Evolutionary conservation across 2,329 filamentous ascomycete genomes (phyloP).

Genomic region (Alternaria triticimaculans): DNA sequence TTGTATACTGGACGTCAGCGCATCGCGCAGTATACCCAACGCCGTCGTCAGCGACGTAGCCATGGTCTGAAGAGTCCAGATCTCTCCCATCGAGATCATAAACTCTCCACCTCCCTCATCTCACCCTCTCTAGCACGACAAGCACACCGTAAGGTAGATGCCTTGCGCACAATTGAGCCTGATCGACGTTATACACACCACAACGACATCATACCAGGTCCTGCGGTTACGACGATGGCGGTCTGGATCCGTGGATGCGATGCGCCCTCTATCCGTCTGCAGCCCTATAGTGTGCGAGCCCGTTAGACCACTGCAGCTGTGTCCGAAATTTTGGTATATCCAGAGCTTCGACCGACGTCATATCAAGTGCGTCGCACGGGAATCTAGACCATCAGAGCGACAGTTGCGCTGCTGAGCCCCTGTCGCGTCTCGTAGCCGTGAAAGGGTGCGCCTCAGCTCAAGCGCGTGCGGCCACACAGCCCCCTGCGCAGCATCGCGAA

Average conservation of each 20-base stretch:
- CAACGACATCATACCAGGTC: conserved; percentile 1
- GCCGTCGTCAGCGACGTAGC: neutral
- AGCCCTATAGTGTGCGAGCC: neutral
- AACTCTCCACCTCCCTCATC: conserved; percentile 11
- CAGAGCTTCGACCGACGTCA: conserved; percentile 1
- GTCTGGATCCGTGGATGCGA: conserved; percentile 9
- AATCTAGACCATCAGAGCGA: neutral
- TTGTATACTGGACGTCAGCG: neutral
- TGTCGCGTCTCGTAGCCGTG: conserved; percentile 4
- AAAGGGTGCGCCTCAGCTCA: conserved; percentile 12
- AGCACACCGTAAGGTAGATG: conserved; percentile 11
- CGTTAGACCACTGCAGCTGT: neutral
- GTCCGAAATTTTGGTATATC: neutral
- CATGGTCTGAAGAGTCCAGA: conserved; percentile 10
- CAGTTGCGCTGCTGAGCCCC: neutral
- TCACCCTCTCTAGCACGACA: neutral
- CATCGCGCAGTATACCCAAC: neutral
- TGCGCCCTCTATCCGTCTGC: neutral
- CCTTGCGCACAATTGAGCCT: conserved; percentile 3
- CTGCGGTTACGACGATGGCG: neutral
- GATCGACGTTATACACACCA: neutral
- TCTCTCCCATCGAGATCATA: conserved; percentile 18
- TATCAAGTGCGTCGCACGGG: neutral
- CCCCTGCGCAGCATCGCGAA: conserved; percentile 2
- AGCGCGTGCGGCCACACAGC: conserved; percentile 9